Evolutionary conservation across 2,329 filamentous ascomycete species (phyloP).

Genomic region (Exserohilum rostratum): DNA sequence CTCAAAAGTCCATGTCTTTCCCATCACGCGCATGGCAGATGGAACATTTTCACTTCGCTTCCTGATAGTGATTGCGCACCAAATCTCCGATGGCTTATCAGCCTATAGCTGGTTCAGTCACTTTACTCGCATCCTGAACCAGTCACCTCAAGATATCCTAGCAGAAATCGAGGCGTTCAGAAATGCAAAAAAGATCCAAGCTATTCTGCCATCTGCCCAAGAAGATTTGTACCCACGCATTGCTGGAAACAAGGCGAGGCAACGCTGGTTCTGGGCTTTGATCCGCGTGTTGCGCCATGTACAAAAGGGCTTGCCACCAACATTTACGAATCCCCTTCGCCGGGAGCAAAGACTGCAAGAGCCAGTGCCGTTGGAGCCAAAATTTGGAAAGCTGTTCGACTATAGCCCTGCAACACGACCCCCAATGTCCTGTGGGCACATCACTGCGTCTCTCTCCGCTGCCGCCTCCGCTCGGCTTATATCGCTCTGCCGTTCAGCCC

Average conservation of each 20-base stretch:
- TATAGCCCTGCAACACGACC: constrained; percentile 44
- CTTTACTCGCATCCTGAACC: constrained; percentile 41
- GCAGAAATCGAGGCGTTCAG: constrained; percentile 11
- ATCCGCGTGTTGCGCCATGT: constrained; percentile 53
- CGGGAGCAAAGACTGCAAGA: constrained; percentile 23
- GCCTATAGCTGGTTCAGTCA: constrained; percentile 52
- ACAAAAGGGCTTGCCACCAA: constrained; percentile 46
- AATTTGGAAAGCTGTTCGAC: constrained; percentile 47
- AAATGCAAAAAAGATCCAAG: constrained; percentile 22
- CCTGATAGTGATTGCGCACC: constrained; percentile 51
- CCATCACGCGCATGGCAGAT: constrained; percentile 26
- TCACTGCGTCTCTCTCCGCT: constrained; percentile 40
- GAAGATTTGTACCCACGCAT: constrained; percentile 55
- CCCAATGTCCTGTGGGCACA: constrained; percentile 46
- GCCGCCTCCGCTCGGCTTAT: constrained; percentile 45
- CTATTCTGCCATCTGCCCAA: constrained; percentile 51
- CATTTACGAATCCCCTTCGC: constrained; percentile 52
- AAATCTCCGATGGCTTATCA: constrained; percentile 54
- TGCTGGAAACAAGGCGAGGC: constrained; percentile 45
- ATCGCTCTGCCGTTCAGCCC: constrained; percentile 47
- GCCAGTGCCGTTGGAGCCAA: constrained; percentile 34
- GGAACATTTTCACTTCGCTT: constrained; percentile 43
- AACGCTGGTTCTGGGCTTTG: constrained; percentile 57
- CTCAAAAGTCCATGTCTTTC: constrained; percentile 51
- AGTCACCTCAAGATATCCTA: constrained; percentile 7